These are phyloP conservation scores for Diaporthe aspalathi DNA, from an alignment of 2,329 filamentous ascomycete species.

Conservation along the genomic window DNA sequence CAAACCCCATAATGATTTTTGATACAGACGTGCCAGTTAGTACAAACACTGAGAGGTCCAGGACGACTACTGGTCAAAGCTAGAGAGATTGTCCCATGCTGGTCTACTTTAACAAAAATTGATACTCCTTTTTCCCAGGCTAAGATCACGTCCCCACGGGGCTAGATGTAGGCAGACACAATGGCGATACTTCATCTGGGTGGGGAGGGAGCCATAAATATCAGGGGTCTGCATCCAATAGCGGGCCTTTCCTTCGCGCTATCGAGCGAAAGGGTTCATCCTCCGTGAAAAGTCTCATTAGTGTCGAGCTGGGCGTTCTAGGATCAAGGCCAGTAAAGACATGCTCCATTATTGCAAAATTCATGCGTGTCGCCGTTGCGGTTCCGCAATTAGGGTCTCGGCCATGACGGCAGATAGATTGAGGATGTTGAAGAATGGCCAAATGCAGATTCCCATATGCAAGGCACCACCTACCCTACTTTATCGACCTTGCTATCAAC, in stretches of 20 bases:
- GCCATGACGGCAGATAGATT: neutral
- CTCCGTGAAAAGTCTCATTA: neutral
- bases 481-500: neutral
- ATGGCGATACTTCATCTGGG: neutral
- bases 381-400: neutral
- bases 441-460: neutral
- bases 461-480: neutral
- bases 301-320: slow-evolving; percentile 11
- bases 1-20: neutral
- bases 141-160: neutral
- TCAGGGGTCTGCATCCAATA: slow-evolving; percentile 13
- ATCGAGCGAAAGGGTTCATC: slow-evolving; percentile 21
- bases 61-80: neutral
- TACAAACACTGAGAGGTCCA: neutral
- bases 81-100: neutral
- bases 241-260: neutral
- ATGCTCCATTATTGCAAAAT: neutral
- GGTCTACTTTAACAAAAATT: neutral
- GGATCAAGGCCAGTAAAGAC: slow-evolving; percentile 3
- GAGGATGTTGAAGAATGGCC: neutral
- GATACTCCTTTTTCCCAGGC: neutral
- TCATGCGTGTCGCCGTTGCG: neutral
- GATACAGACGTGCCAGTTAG: neutral
- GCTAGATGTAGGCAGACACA: neutral
- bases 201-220: neutral